phyloP scores from a whole-genome alignment of 495 filamentous ascomycete genomes.

The Xylaria cubensis region DNA sequence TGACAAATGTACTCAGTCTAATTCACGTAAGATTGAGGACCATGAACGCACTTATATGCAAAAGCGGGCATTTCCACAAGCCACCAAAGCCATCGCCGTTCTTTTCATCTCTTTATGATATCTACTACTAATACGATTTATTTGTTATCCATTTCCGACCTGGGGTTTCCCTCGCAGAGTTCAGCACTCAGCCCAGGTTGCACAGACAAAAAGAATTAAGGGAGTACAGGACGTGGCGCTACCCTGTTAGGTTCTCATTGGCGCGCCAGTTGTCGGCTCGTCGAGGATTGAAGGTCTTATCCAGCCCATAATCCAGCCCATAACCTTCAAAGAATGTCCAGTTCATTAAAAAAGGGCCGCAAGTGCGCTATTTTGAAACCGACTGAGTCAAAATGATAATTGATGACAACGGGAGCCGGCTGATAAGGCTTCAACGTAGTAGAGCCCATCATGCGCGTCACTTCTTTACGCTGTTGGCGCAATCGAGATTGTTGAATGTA shows the following conservation, averaged over 20 bases:
- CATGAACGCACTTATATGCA: background rate
- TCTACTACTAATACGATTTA: conserved; percentile 26
- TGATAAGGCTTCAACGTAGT: background rate
- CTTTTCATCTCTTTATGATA: conserved; percentile 1
- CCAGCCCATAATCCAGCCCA: background rate
- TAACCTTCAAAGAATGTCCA: conserved; percentile 5
- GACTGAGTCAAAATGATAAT: background rate
- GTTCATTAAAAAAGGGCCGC: background rate
- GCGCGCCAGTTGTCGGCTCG: background rate
- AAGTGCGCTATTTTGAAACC: background rate
- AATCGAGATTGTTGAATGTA: background rate
- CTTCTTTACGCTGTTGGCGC: background rate
- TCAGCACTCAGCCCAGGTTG: background rate
- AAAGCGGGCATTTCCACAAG: background rate
- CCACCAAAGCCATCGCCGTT: background rate
- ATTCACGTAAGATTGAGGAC: background rate
- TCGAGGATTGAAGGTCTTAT: background rate
- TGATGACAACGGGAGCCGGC: background rate
- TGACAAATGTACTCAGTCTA: background rate
- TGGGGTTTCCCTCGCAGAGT: conserved; percentile 4
- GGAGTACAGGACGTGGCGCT: conserved; percentile 15
- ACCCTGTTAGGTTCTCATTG: background rate
- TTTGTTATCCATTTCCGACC: conserved; percentile 22
- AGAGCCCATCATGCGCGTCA: background rate
- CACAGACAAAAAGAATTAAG: conserved; percentile 24